phyloP scores from a whole-genome alignment of 257 asterid species.

The Vinca minor region DNA sequence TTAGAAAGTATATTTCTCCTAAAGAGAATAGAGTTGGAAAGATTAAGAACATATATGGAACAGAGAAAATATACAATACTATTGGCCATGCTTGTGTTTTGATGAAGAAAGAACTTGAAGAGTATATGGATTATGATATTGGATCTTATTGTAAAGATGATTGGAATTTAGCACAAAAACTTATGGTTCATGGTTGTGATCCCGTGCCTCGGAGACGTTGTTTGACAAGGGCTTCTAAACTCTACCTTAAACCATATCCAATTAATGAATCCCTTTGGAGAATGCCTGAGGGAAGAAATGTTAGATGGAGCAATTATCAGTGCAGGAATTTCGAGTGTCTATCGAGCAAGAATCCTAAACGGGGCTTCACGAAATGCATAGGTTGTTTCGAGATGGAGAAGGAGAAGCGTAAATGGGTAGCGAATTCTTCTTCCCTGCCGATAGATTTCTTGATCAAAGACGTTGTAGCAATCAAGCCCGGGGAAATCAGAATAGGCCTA shows the following conservation, averaged over 20 bases:
- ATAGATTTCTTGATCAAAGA: constrained; percentile 49
- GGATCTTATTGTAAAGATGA: constrained; percentile 90
- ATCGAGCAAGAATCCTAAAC: constrained; percentile 60
- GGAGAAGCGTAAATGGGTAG: constrained; percentile 64
- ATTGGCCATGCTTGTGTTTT: constrained; percentile 74
- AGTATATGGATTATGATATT: constrained; percentile 78
- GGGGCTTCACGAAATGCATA: constrained; percentile 58
- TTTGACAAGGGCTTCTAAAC: constrained; percentile 75
- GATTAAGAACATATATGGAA: constrained; percentile 58
- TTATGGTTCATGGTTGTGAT: constrained; percentile 77
- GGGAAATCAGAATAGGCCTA: constrained; percentile 65
- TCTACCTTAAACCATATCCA: constrained; percentile 60
- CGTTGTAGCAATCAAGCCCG: constrained; percentile 43
- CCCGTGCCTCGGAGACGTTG: constrained; percentile 82
- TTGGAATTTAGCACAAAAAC: constrained; percentile 71
- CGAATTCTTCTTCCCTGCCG: constrained; percentile 29
- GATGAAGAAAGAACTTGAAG: constrained; percentile 68
- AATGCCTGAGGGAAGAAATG: constrained; percentile 75
- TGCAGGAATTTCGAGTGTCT: constrained; percentile 72
- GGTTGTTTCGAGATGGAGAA: constrained; percentile 91
- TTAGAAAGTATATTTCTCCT: constrained; percentile 77
- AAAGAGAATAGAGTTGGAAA: constrained; percentile 53
- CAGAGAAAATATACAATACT: constrained; percentile 51
- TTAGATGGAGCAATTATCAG: constrained; percentile 76
- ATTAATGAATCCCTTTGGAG: constrained; percentile 82